Evolutionary conservation across 441 rosid species (phyloP), one percentile per base, ranked within the genome.

Genomic region (Gossypium armourianum): DNA sequence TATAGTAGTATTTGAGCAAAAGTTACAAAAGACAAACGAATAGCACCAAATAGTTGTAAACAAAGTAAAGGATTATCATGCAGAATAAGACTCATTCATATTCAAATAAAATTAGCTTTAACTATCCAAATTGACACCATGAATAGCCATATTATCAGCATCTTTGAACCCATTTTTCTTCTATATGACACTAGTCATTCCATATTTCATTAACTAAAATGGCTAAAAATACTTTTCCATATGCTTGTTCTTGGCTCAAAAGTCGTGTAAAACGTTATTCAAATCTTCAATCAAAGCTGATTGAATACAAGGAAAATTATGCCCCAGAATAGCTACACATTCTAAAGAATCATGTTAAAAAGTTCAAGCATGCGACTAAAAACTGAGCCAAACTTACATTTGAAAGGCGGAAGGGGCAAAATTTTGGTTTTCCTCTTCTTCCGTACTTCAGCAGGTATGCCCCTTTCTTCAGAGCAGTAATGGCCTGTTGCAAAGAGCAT

Each of bases 381-480:
- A 61, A 71, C 19, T 58, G 47, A 21, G 71, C 4, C 43, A 67
- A 69, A 72, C 97, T 87, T 82, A 94, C 98, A 83, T 90, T 90
- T 68, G 98, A 89, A 78, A 94, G 98, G 71, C 96, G 91, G 80
- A 94, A 91, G 24, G 97, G 98, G 71, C 98, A 94, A 81, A 88
- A 91, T 83, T 94, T 94, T 62, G 98, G 98, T 79, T 91, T 94
- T 62, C 98, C 98, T 69, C 98, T 86, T 81, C 98, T 85, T 73
- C 98, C 98, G 79, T 94, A 94, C 84, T 94, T 94, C 3, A 94
- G 94, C 83, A 94, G 84, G 84, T 79, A 88, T 58, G 98, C 92
- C 59, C 98, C 98, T 72, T 94, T 94, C 77, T 94, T 94, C 66
- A 94, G 78, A 70, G 97, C 96, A 71, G 94, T 91, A 75, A 94